Base-by-base conservation (phyloP, 2,329 filamentous ascomycete species). In the Calycina herbarum region DNA sequence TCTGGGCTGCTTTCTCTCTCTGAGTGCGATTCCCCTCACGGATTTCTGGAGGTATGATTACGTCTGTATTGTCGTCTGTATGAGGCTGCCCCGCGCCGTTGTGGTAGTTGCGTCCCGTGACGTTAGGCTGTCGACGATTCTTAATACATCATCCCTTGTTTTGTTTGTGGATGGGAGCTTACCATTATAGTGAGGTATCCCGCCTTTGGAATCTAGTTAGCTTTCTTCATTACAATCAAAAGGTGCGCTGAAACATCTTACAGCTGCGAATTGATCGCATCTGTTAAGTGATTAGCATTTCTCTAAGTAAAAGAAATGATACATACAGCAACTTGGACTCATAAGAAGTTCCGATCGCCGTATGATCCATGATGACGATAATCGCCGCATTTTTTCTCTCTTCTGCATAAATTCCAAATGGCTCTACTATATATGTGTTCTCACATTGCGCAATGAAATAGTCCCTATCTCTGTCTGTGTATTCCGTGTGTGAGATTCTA, bases 181-280 rank as follows among this genome's bases (percentile, higher is more conserved):
- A 58, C 57, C 89, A 69, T 27, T 5, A 64, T 38, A 15, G 84
- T 84, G 64, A 88, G 81, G 79, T 92, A 93, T 71, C 89, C 90
- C 74, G 62, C 61, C 65, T 58, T 58, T 7, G 13, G 29, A 35
- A 15, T 29, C 31, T 29, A 33, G 7, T 58, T 58, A 58, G 57
- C 31, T 27, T 66, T 56, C 51, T 5, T 29, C 20, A 11, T 27
- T 29, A 20, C n/a, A 56, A 33, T 56, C 11, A 29, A 29, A 24
- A 20, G 27, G 51, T 2, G n/a, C 5, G 51, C 17, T 24, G n/a
- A 56, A 15, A n/a, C 20, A n/a, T 1, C 59, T 51, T 63, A 89
- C 88, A 70, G 85, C 84, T 66, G 90, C 90, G 76, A 86, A 90
- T 73, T 90, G 85, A 80, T 93, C 90, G 68, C 90, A 90, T 70